Evolutionary conservation across 441 rosid species (phyloP).

Genomic region (Lagerstroemia fauriei): DNA sequence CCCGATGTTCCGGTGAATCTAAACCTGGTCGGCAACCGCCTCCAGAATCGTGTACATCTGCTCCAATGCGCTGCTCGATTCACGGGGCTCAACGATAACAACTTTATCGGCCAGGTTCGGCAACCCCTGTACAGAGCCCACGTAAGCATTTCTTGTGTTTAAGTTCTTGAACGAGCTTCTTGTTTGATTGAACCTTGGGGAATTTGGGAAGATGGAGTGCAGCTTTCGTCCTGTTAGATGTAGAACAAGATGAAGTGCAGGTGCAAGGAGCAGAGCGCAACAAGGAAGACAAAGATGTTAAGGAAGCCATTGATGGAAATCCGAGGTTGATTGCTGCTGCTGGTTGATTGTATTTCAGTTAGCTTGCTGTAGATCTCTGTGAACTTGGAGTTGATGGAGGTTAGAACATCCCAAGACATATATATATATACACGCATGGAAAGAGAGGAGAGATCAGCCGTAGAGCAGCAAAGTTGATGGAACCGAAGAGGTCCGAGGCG

Average conservation of each 20-base stretch:
- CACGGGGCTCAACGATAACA: not conserved
- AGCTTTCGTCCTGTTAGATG: not conserved
- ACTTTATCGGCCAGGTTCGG: not conserved
- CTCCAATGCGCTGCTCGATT: not conserved
- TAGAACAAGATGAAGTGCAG: not conserved
- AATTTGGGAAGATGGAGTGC: not conserved
- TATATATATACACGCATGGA: not conserved
- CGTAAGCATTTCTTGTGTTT: not conserved
- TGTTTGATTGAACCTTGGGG: not conserved
- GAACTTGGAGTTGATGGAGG: not conserved
- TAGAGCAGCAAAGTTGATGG: not conserved
- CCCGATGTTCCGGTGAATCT: slow-evolving; percentile 58
- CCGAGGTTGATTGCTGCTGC: not conserved
- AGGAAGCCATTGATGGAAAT: not conserved
- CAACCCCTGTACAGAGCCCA: not conserved
- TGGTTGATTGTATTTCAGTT: not conserved
- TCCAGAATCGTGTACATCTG: slow-evolving; percentile 49
- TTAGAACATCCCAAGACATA: not conserved
- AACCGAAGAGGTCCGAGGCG: not conserved
- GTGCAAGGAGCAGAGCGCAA: not conserved
- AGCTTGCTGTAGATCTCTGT: not conserved
- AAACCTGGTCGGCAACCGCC: slow-evolving; percentile 50
- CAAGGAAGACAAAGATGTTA: not conserved
- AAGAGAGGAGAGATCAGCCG: not conserved
- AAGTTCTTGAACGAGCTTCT: not conserved